Evolutionary conservation across 805 yeast genomes (phyloP), one percentile per base, ranked within the genome.

Genomic region (Jamesozyma lodderae): DNA sequence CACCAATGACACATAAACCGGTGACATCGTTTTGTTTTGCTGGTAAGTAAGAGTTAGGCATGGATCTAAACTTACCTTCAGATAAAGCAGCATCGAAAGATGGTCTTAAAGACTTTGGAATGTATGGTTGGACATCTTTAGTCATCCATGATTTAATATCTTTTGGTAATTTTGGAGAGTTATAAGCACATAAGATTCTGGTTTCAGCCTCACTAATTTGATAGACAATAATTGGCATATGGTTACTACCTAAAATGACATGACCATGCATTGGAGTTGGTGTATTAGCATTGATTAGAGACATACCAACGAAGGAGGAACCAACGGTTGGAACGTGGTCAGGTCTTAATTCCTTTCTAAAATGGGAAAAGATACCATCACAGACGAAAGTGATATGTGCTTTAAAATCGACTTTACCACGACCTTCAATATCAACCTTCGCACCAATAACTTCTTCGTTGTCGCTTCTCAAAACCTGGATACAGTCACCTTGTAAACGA

Each of bases 291-390:
- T 90, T 67, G 45, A 71, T 67, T 45, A 92, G 67, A 35, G 81
- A 75, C 50, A 92, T 64, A 4, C 95, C 97, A 16, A 87, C 81
- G 59, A 92, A 92, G 53, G 90, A 83, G 7, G 95, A 85, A 16
- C 79, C 82, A 16, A 84, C 73, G 0, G 59, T 51, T 10, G 97
- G 94, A 17, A 72, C 69, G 47, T 75, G 73, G 23, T 69, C 67
- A n/a, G 70, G 60, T 16, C 75, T 66, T 35, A 83, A 69, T 41
- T 79, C 80, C 57, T 77, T 83, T 58, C 98, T 74, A 67, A 90
- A 86, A 60, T 81, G 87, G 41, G 96, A 88, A 55, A 85, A 86
- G 41, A 90, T 88, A 42, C 98, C 98, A 61, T 92, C 98, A 55
- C 94, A 85, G 34, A 82, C 74, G 22, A 87, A 68, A 6, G 90